phyloP scores from a whole-genome alignment of 163 green algal species.

The Trebouxia gelatinosa region DNA sequence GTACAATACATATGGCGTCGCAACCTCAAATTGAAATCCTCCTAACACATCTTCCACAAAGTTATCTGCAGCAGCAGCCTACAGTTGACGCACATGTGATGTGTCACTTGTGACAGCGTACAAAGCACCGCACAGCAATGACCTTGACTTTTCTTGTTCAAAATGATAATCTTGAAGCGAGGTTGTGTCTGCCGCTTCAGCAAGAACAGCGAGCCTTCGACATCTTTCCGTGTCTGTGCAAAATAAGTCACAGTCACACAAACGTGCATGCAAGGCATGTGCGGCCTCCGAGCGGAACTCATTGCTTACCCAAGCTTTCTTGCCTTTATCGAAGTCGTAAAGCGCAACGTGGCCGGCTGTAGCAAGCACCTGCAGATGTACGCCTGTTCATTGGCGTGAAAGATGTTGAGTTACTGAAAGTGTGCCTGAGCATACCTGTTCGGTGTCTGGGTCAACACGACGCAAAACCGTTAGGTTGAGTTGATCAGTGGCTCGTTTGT shows the following conservation, averaged over 20 bases:
- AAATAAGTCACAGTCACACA: neutral
- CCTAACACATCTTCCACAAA: constrained; percentile 16
- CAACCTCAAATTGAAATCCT: constrained; percentile 23
- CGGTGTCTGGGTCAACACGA: constrained; percentile 41
- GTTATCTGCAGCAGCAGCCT: constrained; percentile 19
- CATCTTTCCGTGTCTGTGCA: constrained; percentile 61
- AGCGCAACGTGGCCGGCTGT: constrained; percentile 71
- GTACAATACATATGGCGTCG: constrained; percentile 18
- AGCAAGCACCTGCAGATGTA: constrained; percentile 67
- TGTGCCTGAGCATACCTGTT: constrained; percentile 51
- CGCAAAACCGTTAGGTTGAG: constrained; percentile 50
- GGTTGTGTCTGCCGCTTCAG: constrained; percentile 65
- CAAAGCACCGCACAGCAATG: neutral
- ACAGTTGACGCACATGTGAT: neutral
- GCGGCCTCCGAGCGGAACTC: too few relatives aligned
- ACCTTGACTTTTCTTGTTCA: constrained; percentile 69
- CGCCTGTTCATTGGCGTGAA: too few relatives aligned
- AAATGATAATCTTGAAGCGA: constrained; percentile 78
- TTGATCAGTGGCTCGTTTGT: constrained; percentile 41
- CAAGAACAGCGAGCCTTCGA: constrained; percentile 84
- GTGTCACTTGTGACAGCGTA: neutral
- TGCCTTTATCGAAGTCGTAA: constrained; percentile 68
- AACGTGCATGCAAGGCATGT: neutral
- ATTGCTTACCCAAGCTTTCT: constrained; percentile 60
- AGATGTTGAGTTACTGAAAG: too few relatives aligned